A percentile compares a stretch with the other conserved stretches of the same genome.
These are phyloP conservation scores for Streptanthus diversifolius DNA, from an alignment of 345 rosid genomes.

Conservation along the genomic window DNA sequence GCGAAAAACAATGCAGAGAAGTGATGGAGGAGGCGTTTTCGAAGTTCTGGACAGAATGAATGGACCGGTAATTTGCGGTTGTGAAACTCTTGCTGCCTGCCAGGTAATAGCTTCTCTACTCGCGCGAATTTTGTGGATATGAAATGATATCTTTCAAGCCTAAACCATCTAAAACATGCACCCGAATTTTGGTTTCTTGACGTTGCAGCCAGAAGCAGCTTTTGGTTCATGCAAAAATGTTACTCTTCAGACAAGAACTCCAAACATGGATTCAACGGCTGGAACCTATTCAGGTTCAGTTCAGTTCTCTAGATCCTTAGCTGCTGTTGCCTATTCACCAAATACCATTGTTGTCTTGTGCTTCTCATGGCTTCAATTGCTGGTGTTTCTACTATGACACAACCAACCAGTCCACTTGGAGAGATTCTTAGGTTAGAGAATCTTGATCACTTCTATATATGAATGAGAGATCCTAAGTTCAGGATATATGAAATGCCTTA, in stretches of 20 bases:
- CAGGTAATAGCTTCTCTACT: slow-evolving; percentile 52
- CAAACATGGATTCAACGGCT: slow-evolving; percentile 40
- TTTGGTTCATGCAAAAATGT: slow-evolving; percentile 84
- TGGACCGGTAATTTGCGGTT: slow-evolving; percentile 80
- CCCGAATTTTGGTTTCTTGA: neutral
- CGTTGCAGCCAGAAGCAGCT: slow-evolving; percentile 74
- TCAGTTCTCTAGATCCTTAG: slow-evolving; percentile 66
- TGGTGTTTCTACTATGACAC: slow-evolving; percentile 39
- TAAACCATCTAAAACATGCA: neutral
- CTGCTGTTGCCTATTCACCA: slow-evolving; percentile 35
- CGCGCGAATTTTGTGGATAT: neutral
- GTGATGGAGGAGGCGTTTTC: slow-evolving; percentile 93
- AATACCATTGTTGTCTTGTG: slow-evolving; percentile 32
- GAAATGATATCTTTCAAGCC: slow-evolving; percentile 5
- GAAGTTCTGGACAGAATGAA: slow-evolving; percentile 79
- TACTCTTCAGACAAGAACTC: slow-evolving; percentile 47
- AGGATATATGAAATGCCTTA: neutral
- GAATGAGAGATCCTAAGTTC: slow-evolving; percentile 11
- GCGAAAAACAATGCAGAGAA: slow-evolving; percentile 54
- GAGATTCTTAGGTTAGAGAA: slow-evolving; percentile 29
- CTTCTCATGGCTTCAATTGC: slow-evolving; percentile 42
- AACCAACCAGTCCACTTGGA: slow-evolving; percentile 9
- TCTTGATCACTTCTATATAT: slow-evolving; percentile 7
- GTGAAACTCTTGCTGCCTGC: slow-evolving; percentile 70
- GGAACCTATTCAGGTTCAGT: slow-evolving; percentile 76